Conservation (phyloP, 306 rosid species). For the Citrullus colocynthis region DNA sequence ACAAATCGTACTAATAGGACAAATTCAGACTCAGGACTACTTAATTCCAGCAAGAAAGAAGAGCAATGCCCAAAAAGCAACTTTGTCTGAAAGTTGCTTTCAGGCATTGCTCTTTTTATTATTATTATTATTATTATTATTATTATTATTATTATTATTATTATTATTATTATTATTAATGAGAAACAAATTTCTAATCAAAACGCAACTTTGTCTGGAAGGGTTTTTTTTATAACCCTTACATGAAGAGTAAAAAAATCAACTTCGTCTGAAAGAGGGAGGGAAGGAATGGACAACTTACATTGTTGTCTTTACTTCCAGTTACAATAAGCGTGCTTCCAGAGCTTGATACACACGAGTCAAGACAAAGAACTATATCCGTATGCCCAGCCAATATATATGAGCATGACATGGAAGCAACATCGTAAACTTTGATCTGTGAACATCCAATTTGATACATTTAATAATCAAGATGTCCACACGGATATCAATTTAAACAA, state of each 20-base stretch:
- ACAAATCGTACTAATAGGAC: not conserved
- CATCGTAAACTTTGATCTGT: conserved; percentile 89
- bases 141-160: too few relatives aligned
- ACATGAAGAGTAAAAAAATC: not conserved
- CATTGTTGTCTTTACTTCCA: conserved; percentile 90
- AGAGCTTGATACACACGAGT: conserved; percentile 70
- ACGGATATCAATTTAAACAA: not conserved
- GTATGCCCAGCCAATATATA: conserved; percentile 82
- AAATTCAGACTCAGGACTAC: not conserved
- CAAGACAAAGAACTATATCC: conserved; percentile 68
- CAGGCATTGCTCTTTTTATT: too few relatives aligned
- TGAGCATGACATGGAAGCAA: conserved; percentile 79
- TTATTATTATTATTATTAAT: too few relatives aligned
- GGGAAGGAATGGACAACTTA: conserved; percentile 25
- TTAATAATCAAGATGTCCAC: not conserved
- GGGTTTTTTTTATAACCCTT: not conserved
- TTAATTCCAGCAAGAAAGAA: not conserved
- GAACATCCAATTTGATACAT: conserved; percentile 20
- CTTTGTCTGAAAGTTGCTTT: too few relatives aligned
- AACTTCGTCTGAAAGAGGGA: not conserved
- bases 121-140: too few relatives aligned
- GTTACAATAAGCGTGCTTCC: conserved; percentile 60
- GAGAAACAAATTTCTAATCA: too few relatives aligned
- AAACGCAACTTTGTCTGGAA: too few relatives aligned
- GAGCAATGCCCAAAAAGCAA: not conserved